Conservation (phyloP, 2,329 filamentous ascomycete species). For the Lasiodiplodia gonubiensis region DNA sequence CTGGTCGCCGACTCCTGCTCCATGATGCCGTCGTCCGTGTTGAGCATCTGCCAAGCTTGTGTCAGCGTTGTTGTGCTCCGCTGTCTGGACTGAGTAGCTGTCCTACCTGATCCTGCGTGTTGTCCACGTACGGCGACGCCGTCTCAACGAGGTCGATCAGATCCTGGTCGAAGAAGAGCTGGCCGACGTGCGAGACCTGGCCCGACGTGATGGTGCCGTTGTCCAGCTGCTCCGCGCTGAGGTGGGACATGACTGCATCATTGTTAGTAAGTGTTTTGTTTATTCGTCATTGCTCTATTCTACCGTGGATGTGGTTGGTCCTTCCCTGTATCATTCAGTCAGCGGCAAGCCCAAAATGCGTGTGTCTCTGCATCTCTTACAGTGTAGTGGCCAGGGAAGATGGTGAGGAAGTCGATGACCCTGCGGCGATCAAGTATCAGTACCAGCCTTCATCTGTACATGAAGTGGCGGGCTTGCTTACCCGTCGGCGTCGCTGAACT, state of each 20-base stretch:
- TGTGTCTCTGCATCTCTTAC: not conserved
- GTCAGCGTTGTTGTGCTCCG: not conserved
- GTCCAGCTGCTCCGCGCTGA: slow-evolving; percentile 30
- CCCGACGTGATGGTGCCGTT: slow-evolving; percentile 60
- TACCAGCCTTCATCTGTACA: too few species aligned
- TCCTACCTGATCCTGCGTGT: slow-evolving; percentile 50
- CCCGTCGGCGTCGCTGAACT: slow-evolving; percentile 54
- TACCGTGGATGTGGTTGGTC: slow-evolving; percentile 46
- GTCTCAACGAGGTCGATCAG: slow-evolving; percentile 60
- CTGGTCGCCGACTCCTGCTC: slow-evolving; percentile 53
- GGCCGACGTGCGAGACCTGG: slow-evolving; percentile 59
- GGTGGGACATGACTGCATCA: slow-evolving; percentile 33
- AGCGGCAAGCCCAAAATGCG: not conserved
- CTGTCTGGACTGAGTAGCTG: slow-evolving; percentile 11
- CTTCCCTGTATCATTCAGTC: slow-evolving; percentile 33
- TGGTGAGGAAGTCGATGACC: slow-evolving; percentile 37
- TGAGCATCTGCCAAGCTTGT: slow-evolving; percentile 35
- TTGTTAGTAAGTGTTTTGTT: not conserved
- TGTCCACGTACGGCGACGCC: slow-evolving; percentile 51
- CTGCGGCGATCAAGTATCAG: not conserved
- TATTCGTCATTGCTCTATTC: not conserved
- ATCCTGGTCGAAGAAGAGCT: slow-evolving; percentile 68
- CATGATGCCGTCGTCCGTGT: slow-evolving; percentile 59
- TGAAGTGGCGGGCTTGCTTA: not conserved
- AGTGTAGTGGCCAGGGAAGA: slow-evolving; percentile 47